A percentile compares a stretch with the other conserved stretches of the same genome.
Conservation (phyloP, 1,139 yeast genomes). For the Zygoascus hellenicus region DNA sequence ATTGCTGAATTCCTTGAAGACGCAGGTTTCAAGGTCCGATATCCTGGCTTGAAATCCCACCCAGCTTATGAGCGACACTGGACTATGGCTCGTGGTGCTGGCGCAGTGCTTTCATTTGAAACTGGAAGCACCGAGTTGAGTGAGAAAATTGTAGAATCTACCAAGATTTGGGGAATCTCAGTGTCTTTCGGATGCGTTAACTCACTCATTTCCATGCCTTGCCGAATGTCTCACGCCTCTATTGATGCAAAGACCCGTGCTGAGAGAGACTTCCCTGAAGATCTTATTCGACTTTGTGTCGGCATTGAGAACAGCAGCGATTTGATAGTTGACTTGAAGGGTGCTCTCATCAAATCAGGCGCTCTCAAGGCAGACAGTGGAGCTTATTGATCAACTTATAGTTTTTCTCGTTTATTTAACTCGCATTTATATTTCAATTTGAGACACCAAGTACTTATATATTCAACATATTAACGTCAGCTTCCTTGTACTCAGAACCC, state of each 20-base stretch:
- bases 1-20: constrained; percentile 67
- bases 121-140: constrained; percentile 68
- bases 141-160: constrained; percentile 68
- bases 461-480: too few relatives aligned
- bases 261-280: constrained; percentile 88
- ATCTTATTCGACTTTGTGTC: constrained; percentile 77
- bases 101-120: constrained; percentile 84
- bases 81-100: constrained; percentile 76
- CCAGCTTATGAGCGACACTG: constrained; percentile 77
- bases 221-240: constrained; percentile 95
- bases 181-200: constrained; percentile 94
- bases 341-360: constrained; percentile 41
- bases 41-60: constrained; percentile 76
- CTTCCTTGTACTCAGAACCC: too few relatives aligned
- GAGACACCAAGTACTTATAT: too few relatives aligned
- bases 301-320: constrained; percentile 73
- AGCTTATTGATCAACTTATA: too few relatives aligned
- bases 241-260: constrained; percentile 81
- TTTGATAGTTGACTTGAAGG: constrained; percentile 61
- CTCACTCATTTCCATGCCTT: constrained; percentile 86
- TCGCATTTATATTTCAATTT: too few relatives aligned
- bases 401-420: too few relatives aligned
- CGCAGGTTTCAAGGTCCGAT: constrained; percentile 62
- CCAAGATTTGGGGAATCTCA: constrained; percentile 78
- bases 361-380: constrained; percentile 17